Evolutionary conservation across 2,329 filamentous ascomycete genomes (phyloP).

Genomic region (Fusarium dlaminii): DNA sequence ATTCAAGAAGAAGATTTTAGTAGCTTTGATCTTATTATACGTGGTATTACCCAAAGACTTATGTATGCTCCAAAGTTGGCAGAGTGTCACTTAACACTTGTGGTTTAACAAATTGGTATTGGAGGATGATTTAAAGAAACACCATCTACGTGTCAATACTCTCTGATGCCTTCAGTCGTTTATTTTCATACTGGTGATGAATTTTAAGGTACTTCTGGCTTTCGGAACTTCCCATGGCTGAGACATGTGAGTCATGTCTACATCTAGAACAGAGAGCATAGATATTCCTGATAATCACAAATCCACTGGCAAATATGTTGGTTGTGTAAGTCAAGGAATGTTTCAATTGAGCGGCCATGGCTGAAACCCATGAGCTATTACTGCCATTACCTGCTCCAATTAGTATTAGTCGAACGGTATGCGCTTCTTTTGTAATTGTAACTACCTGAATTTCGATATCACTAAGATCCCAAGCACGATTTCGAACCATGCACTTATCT

Average conservation of each 20-base stretch:
- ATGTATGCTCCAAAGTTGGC: neutral
- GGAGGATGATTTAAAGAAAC: neutral
- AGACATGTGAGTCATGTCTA: neutral
- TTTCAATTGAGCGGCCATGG: neutral
- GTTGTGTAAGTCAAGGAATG: neutral
- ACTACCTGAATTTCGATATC: neutral
- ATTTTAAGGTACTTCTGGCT: accelerated
- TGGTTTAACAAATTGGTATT: neutral
- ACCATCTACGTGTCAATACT: neutral
- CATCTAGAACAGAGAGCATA: too few relatives aligned
- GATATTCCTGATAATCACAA: neutral
- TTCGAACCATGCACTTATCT: neutral
- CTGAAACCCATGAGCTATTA: too few relatives aligned
- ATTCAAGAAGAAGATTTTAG: neutral
- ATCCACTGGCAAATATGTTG: neutral
- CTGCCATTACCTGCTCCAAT: neutral
- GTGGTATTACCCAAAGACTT: too few relatives aligned
- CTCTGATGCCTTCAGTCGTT: neutral
- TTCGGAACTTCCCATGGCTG: too few relatives aligned
- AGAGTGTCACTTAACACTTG: neutral
- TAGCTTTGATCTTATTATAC: too few relatives aligned
- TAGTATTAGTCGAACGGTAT: too few relatives aligned
- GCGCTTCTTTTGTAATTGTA: neutral
- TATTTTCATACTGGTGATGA: neutral
- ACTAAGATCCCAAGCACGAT: neutral